Conservation (phyloP, 768 basidiomycete genomes). For the Rhodotorula sphaerocarpa region DNA sequence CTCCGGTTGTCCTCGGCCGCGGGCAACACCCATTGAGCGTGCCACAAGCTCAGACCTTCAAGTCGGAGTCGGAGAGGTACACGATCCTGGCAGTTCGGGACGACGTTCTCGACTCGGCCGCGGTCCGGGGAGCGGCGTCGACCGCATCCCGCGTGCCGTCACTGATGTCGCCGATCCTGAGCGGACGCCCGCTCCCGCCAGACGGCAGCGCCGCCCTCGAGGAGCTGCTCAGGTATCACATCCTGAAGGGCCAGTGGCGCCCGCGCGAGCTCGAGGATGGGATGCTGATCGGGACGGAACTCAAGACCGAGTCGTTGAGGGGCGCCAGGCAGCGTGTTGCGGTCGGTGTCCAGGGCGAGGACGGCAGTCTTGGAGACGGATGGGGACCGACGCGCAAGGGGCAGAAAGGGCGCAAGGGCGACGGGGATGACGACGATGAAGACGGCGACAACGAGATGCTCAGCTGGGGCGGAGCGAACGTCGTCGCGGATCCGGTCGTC, state of each 20-base stretch:
- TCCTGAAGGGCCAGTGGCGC: slow-evolving; percentile 71
- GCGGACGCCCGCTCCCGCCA: slow-evolving; percentile 49
- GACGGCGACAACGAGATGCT: slow-evolving; percentile 49
- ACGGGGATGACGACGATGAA: slow-evolving; percentile 34
- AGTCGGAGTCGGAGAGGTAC: slow-evolving; percentile 46
- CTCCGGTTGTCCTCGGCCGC: background rate
- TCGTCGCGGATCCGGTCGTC: slow-evolving; percentile 71
- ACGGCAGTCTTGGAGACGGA: slow-evolving; percentile 40
- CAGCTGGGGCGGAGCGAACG: slow-evolving; percentile 71
- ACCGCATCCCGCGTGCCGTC: too few species aligned
- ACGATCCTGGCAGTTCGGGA: slow-evolving; percentile 90
- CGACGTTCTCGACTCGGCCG: slow-evolving; percentile 55
- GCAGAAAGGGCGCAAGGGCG: slow-evolving; percentile 16
- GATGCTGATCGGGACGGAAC: slow-evolving; percentile 52
- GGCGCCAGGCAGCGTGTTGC: slow-evolving; percentile 47
- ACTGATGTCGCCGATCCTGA: slow-evolving; percentile 3
- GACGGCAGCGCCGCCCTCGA: slow-evolving; percentile 62
- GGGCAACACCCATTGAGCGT: too few species aligned
- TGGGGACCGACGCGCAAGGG: slow-evolving; percentile 36
- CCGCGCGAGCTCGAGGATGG: slow-evolving; percentile 63
- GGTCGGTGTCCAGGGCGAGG: slow-evolving; percentile 44
- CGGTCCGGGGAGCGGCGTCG: background rate
- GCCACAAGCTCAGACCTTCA: slow-evolving; percentile 47
- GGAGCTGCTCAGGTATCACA: slow-evolving; percentile 75
- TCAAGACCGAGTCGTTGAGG: slow-evolving; percentile 39